These are phyloP conservation scores for Globisporangium radiosum DNA, from an alignment of 352 stramenopile genomes.

Conservation along the genomic window DNA sequence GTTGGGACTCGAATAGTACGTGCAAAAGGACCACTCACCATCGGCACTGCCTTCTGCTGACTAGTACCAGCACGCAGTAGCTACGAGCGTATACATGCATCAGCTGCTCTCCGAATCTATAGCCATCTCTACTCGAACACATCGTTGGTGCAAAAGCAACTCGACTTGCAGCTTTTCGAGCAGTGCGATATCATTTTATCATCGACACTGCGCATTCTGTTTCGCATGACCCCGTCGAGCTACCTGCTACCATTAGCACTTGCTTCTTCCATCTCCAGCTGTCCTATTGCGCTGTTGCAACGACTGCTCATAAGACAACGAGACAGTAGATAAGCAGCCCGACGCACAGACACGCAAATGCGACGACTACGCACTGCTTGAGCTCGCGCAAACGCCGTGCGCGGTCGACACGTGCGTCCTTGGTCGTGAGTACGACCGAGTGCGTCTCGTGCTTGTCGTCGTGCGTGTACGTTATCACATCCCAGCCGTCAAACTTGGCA, in stretches of 20 bases:
- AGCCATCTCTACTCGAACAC: too few species aligned
- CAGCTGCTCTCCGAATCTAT: too few species aligned
- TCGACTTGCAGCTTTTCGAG: too few species aligned
- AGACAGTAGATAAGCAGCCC: slow-evolving; percentile 29
- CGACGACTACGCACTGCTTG: slow-evolving; percentile 12
- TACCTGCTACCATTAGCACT: too few species aligned
- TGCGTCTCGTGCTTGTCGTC: slow-evolving; percentile 28
- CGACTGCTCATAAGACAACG: slow-evolving; percentile 1
- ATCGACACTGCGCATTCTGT: too few species aligned
- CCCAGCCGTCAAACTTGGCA: slow-evolving; percentile 47
- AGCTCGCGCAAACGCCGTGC: slow-evolving; percentile 16
- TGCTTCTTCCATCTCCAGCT: not conserved
- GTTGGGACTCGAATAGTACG: too few species aligned
- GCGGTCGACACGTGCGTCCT: slow-evolving; percentile 32
- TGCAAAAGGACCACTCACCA: too few species aligned
- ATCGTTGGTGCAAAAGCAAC: too few species aligned
- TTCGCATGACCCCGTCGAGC: not conserved
- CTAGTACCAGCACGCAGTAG: too few species aligned
- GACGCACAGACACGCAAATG: slow-evolving; percentile 15
- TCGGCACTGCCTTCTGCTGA: too few species aligned
- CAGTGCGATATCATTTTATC: too few species aligned
- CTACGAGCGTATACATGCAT: too few species aligned
- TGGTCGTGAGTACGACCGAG: slow-evolving; percentile 37
- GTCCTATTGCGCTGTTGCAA: not conserved
- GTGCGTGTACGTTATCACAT: slow-evolving; percentile 52